Percentiles rank a stretch among this genome's conserved stretches.
phyloP scores from a whole-genome alignment of 768 basidiomycete genomes.

The Tricholoma flavovirens region DNA sequence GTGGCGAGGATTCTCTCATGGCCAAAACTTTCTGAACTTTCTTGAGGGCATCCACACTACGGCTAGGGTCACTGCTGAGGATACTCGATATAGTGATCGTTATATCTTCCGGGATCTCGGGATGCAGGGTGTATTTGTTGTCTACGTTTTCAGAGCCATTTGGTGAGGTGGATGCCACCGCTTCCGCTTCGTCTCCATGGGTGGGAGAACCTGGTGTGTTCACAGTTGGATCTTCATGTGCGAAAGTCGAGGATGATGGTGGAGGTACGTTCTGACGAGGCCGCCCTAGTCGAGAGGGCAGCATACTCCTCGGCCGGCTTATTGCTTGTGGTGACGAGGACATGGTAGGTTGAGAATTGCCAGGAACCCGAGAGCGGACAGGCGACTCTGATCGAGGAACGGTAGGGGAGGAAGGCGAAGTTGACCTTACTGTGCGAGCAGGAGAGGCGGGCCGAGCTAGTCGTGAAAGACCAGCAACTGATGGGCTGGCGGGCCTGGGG shows the following conservation, averaged over 20 bases:
- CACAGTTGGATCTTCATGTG: constrained; percentile 23
- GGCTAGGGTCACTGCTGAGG: constrained; percentile 76
- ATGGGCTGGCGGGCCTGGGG: constrained; percentile 25
- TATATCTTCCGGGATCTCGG: constrained; percentile 51
- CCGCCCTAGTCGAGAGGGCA: constrained; percentile 71
- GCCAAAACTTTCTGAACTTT: constrained; percentile 84
- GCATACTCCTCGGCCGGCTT: constrained; percentile 56
- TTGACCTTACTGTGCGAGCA: constrained; percentile 30
- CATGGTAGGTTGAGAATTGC: constrained; percentile 17
- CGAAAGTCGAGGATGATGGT: constrained; percentile 10
- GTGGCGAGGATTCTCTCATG: constrained; percentile 57
- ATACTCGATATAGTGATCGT: constrained; percentile 84
- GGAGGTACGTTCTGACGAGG: constrained; percentile 48
- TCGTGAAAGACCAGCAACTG: constrained; percentile 24
- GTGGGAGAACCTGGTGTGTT: constrained; percentile 1
- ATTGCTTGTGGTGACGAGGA: constrained; percentile 42
- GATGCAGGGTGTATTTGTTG: constrained; percentile 21
- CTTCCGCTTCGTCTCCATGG: constrained; percentile 1
- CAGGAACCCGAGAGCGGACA: constrained; percentile 24
- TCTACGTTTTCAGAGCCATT: constrained; percentile 2
- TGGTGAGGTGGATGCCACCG: neutral
- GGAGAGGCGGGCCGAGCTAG: constrained; percentile 46
- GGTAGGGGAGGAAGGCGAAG: constrained; percentile 35
- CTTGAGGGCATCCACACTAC: constrained; percentile 92
- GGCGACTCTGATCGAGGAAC: constrained; percentile 39